Evolutionary conservation across 2,329 filamentous ascomycete species (phyloP).

Genomic region (Trichoderma koningii): DNA sequence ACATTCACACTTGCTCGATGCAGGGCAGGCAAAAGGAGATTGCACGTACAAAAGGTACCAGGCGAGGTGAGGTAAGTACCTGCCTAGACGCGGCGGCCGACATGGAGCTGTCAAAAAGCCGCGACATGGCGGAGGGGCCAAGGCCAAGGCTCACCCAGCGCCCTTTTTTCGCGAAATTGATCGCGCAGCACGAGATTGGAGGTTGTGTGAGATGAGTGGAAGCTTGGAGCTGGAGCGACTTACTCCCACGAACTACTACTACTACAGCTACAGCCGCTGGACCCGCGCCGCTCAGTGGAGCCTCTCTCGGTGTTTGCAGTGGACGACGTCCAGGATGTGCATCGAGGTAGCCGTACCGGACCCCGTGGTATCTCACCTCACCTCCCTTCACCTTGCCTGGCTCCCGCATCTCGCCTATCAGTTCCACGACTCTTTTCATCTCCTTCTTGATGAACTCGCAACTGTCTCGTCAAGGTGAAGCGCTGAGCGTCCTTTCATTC

Average conservation of each 20-base stretch:
- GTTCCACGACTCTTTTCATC: background rate
- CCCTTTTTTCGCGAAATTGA: conserved; percentile 33
- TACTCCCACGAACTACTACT: too few relatives aligned
- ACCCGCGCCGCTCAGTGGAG: conserved; percentile 24
- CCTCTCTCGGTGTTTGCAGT: background rate
- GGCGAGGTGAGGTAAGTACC: too few relatives aligned
- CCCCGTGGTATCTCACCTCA: background rate
- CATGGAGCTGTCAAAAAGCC: background rate
- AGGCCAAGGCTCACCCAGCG: background rate
- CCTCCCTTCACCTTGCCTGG: too few relatives aligned
- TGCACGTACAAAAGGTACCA: background rate
- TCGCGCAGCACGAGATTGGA: conserved; percentile 28
- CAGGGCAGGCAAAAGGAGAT: background rate
- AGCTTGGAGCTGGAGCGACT: too few relatives aligned
- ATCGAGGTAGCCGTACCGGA: background rate
- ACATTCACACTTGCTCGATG: background rate
- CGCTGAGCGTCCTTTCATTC: conserved; percentile 15
- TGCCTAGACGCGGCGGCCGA: background rate
- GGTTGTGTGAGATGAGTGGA: too few relatives aligned
- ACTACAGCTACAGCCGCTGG: background rate
- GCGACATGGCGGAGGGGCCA: background rate
- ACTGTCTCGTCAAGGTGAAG: background rate
- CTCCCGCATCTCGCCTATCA: background rate
- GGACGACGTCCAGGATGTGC: background rate
- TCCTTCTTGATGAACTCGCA: background rate